Conservation (phyloP, 208 protist genomes). For the Leishmania mexicana region DNA sequence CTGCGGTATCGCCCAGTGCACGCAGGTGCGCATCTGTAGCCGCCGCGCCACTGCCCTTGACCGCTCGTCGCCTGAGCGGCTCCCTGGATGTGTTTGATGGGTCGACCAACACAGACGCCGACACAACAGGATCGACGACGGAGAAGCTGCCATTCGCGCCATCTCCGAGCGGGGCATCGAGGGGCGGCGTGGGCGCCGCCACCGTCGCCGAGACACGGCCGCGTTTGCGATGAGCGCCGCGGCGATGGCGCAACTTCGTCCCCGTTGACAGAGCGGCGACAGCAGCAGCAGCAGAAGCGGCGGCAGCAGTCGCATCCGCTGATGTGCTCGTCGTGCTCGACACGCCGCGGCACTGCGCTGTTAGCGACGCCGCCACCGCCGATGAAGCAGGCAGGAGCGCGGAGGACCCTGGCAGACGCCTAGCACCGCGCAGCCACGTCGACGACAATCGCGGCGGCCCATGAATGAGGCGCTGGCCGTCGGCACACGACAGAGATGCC, state of each 20-base stretch:
- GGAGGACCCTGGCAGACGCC: not conserved
- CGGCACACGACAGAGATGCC: not conserved
- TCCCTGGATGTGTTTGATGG: not conserved
- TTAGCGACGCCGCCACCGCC: conserved; percentile 1
- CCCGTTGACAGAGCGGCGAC: conserved; percentile 6
- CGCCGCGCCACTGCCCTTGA: not conserved
- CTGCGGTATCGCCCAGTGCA: not conserved
- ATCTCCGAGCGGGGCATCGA: not conserved
- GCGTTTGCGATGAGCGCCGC: conserved; percentile 28
- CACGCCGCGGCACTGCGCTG: conserved; percentile 2
- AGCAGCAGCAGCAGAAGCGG: not conserved
- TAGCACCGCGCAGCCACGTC: not conserved
- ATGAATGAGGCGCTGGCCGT: not conserved
- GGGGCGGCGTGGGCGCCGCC: not conserved
- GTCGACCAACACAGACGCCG: not conserved
- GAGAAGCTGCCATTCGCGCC: not conserved
- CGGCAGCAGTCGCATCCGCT: not conserved
- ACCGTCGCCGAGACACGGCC: conserved; percentile 2
- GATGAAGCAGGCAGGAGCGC: not conserved
- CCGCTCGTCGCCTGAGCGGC: not conserved
- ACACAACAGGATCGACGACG: not conserved
- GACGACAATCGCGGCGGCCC: not conserved
- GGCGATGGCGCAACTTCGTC: conserved; percentile 20
- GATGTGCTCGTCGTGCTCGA: conserved; percentile 16
- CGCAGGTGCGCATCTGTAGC: not conserved